Percentiles rank a stretch among this genome's conserved stretches.
These are phyloP conservation scores for Coemansia asiatica DNA, from an alignment of 192 early-diverging fungal species.

Conservation along the genomic window DNA sequence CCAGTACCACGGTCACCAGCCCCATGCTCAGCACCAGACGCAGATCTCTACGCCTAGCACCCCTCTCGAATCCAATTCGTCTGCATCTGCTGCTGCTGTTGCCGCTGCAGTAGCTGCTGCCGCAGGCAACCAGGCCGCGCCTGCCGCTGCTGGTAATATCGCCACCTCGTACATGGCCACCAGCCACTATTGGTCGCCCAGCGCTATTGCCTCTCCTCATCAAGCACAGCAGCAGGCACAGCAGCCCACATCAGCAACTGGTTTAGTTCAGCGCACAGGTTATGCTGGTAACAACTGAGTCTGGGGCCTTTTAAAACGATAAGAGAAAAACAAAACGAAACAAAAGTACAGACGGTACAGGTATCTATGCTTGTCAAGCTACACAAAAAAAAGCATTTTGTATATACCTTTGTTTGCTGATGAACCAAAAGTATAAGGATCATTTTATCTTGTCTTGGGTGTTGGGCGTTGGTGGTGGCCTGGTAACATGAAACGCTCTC, in stretches of 20 bases:
- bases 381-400: constrained; percentile 11
- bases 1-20: constrained; percentile 11
- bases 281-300: constrained; percentile 27
- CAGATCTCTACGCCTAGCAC: constrained; percentile 24
- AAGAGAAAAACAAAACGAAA: constrained; percentile 3
- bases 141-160: constrained; percentile 14
- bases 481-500: neutral
- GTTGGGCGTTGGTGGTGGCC: neutral
- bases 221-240: constrained; percentile 22
- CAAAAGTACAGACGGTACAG: neutral
- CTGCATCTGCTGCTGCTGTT: constrained; percentile 34
- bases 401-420: constrained; percentile 6
- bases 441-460: neutral
- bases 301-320: neutral
- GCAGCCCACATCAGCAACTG: constrained; percentile 17
- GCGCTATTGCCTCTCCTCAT: constrained; percentile 39
- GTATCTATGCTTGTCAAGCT: neutral
- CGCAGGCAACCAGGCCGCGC: constrained; percentile 15
- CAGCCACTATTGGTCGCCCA: constrained; percentile 40
- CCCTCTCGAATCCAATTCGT: constrained; percentile 21
- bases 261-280: constrained; percentile 42
- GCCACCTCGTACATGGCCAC: constrained; percentile 37
- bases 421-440: neutral
- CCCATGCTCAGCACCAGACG: constrained; percentile 15
- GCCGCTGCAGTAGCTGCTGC: constrained; percentile 33